phyloP scores from a whole-genome alignment of 306 rosid species.

The Potentilla sterilis region DNA sequence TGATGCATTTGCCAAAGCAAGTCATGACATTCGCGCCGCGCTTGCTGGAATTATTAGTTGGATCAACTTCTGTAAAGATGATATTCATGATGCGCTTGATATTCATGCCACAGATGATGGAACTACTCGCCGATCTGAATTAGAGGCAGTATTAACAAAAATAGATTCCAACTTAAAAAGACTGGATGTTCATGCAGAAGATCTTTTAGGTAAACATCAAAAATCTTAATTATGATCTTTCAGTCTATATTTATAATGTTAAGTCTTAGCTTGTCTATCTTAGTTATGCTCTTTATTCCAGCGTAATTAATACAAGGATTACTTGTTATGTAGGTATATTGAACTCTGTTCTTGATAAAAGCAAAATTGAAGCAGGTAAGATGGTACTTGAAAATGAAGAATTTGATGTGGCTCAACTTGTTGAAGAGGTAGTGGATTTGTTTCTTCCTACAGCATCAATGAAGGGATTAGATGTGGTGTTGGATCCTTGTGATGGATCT shows the following conservation, averaged over 20 bases:
- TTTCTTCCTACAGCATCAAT: conserved; percentile 54
- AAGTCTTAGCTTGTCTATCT: neutral
- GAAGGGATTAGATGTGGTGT: conserved; percentile 67
- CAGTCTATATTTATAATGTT: neutral
- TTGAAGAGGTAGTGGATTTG: conserved; percentile 72
- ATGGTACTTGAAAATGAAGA: conserved; percentile 78
- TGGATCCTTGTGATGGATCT: conserved; percentile 70
- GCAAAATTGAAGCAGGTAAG: conserved; percentile 83
- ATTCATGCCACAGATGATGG: conserved; percentile 58
- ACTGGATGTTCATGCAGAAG: conserved; percentile 57
- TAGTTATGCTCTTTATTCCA: neutral
- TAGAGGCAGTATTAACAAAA: conserved; percentile 49
- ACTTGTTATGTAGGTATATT: conserved; percentile 45
- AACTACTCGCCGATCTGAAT: conserved; percentile 31
- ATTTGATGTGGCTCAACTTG: conserved; percentile 54
- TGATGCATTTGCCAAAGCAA: conserved; percentile 59
- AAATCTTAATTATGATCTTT: neutral
- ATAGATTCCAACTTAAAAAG: conserved; percentile 52
- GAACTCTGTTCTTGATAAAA: conserved; percentile 77
- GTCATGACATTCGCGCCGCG: conserved; percentile 74
- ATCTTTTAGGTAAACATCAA: conserved; percentile 51
- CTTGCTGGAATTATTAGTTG: conserved; percentile 63
- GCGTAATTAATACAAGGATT: neutral
- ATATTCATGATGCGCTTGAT: conserved; percentile 32
- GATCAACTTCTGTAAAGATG: conserved; percentile 45